Base-by-base conservation (phyloP, 148 eudicot species). In the Rhododendron griersonianum region DNA sequence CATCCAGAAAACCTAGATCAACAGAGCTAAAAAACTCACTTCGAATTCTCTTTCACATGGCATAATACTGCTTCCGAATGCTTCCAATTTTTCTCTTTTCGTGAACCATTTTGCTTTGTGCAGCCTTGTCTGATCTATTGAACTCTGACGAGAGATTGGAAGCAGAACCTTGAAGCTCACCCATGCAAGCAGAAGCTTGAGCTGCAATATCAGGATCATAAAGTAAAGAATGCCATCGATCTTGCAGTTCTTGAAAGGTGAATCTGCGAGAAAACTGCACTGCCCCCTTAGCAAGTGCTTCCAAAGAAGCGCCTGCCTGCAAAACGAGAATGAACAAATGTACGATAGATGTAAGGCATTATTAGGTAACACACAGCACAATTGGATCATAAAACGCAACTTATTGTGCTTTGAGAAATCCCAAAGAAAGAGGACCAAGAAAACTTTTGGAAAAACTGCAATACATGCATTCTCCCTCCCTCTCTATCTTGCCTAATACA, bases 201-300 rank as follows among this genome's bases (percentile, higher is more conserved):
- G 88, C 78, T 15, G 98, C 87, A 71, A 93, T 84, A 85, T 82
- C 93, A 55, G 96, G 92, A 89, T 96, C 96, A 88, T 94, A 94
- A 9, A 96, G 95, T 80, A 95, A 91, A 16, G 92, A 91, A 85
- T 87, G 88, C 99, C 98, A 95, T 83, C 99, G 90, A 81, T 96
- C 94, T 83, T 89, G 92, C 87, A 95, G 86, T 85, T 96, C 98
- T 81, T 87, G 90, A 50, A 93, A 84, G 5, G 98, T 89, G 91
- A 88, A 96, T 84, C 90, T 86, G 53, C 93, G 93, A 65, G 99
- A 96, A 91, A 95, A 96, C 57, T 90, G 93, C 81, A 94, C 94
- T 44, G 98, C 98, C 51, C 99, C 98, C 87, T 94, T 97, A n/a
- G 99, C 99, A 88, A 96, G 98, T 75, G 99, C 92, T 88, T 95